Evolutionary conservation across 148 eudicot species (phyloP), one percentile per base, ranked within the genome.

Genomic region (Dysphania ambrosioides): DNA sequence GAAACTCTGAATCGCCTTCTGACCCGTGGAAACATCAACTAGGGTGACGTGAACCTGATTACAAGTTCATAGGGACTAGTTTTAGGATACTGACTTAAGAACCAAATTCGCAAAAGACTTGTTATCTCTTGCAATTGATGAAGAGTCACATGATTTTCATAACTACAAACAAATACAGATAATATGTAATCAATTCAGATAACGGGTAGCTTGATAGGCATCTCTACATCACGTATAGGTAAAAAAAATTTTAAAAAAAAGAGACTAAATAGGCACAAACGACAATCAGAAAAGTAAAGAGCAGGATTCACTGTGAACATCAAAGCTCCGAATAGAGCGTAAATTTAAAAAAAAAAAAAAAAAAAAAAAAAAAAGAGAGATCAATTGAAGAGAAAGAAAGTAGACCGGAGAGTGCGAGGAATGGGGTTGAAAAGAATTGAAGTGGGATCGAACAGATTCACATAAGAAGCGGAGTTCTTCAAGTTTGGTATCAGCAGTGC

Each of bases 401-500:
- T 4, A 65, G 65, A 87, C 96, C 93, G 85, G 83, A 62, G 83
- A 79, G 47, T 72, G 75, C 67, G 88, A 82, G 31, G 61, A 66
- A 70, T 2, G 6, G 38, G 79, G 8, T 24, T 88, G 87, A 76
- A 95, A 95, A 47, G 69, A 79, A 24, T 71, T 80, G 82, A 92
- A 80, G 79, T 76, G 81, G 49, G 91, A 92, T 32, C 78, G 83
- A 70, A 95, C 79, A 44, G 94, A 86, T 34, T 86, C 75, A 34
- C 94, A 78, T 56, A 95, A 80, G 81, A 87, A 95, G 16, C 72
- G 79, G 72, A 95, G 85, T 75, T 95, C 98, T 12, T 95, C 84
- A 24, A 90, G 83, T 82, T 95, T 95, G 1, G 97, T 90, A 82
- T 95, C 98, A 57, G 90, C 93, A 3, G 98, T 95, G 18, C 89